phyloP scores from a whole-genome alignment of 768 basidiomycete genomes.

The Tricholoma sp. region DNA sequence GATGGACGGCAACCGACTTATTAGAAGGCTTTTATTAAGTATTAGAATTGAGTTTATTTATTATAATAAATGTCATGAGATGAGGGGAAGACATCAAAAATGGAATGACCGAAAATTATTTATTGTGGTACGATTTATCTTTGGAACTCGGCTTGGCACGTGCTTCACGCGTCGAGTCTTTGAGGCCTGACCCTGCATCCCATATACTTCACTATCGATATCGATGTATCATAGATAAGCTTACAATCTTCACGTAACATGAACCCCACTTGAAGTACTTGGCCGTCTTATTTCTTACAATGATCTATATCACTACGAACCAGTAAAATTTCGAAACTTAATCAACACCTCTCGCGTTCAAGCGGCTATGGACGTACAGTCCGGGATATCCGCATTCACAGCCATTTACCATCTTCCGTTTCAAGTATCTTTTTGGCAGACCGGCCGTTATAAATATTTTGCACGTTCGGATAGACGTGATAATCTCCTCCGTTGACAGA shows the following conservation, averaged over 20 bases:
- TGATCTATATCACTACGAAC: background rate
- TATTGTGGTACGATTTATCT: constrained; percentile 33
- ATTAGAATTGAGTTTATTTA: constrained; percentile 28
- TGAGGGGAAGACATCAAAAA: constrained; percentile 30
- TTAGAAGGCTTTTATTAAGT: background rate
- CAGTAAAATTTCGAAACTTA: background rate
- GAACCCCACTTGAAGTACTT: no score
- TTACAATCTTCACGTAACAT: no score
- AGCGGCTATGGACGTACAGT: background rate
- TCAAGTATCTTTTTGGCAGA: background rate
- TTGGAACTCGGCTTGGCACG: background rate
- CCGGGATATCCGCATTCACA: background rate
- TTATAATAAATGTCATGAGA: constrained; percentile 16
- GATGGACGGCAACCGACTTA: constrained; percentile 5
- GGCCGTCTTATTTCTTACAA: no score
- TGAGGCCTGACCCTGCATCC: no score
- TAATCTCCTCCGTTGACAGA: no score
- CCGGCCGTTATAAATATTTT: background rate
- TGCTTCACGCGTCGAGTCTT: no score
- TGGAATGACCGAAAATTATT: constrained; percentile 15
- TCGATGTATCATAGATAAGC: no score
- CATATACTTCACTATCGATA: no score
- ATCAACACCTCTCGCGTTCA: background rate
- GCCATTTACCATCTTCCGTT: background rate
- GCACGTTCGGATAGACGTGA: no score